Evolutionary conservation across 2,329 filamentous ascomycete genomes (phyloP), one percentile per base, ranked within the genome.

Genomic region (Fusarium sp.): DNA sequence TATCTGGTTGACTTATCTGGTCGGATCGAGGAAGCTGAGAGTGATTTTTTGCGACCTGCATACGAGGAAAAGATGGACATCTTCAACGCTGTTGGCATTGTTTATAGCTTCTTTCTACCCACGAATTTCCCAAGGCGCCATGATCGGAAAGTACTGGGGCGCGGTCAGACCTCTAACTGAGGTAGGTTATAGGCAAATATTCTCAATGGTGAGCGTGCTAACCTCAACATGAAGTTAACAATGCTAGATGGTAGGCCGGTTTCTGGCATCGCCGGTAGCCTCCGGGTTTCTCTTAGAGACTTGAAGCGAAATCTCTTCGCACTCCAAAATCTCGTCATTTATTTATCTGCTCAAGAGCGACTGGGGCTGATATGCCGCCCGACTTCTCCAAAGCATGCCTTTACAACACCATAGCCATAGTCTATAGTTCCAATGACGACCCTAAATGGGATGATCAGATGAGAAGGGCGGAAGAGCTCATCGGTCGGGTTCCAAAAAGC

Each of bases 51-150:
- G n/a, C 68, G 76, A 29, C 70, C 72, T 25, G 60, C 66, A 31
- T 79, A 83, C 29, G 80, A 83, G 29, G 76, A 77, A 15, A 77
- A 77, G 5, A 70, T 84, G 14, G 83, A 83, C 37, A 71, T 86
- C 2, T 82, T 84, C 60, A 85, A 85, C 63, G 79, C 79, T 35
- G 80, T 81, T 4, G 81, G 85, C 39, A 66, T 76, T 4, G 38
- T 85, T 2, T 85, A 84, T 66, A 75, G 76, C 12, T 82, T 86
- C 41, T 87, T 86, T 63, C 75, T 86, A 12, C 84, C 85, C 1
- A 41, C 72, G 1, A 63, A 75, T 4, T 80, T 80, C 27, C 72
- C 73, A 80, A 14, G 81, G 80, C 0, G 80, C 83, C 1, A 86
- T 83, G 7, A 78, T 78, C 3, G 64, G 68, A 10, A 85, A 84